These are phyloP conservation scores for Acacia confusa DNA, from an alignment of 306 rosid species.

Conservation along the genomic window DNA sequence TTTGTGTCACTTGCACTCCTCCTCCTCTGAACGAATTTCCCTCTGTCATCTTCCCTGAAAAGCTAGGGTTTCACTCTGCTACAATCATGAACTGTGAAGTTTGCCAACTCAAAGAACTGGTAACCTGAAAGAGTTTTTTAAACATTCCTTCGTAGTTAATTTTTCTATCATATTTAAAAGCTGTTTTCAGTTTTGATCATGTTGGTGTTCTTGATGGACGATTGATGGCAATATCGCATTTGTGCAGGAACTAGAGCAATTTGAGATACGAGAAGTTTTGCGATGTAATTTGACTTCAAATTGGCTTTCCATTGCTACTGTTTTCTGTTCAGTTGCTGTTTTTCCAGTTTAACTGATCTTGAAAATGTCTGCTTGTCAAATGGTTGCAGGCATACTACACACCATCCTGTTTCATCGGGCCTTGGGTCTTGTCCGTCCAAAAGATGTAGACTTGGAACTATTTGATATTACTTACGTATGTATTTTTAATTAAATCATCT, in stretches of 20 bases:
- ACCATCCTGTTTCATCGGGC: slow-evolving; percentile 94
- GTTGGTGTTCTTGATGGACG: neutral
- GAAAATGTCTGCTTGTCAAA: neutral
- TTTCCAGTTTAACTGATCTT: slow-evolving; percentile 6
- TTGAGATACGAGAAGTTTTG: slow-evolving; percentile 88
- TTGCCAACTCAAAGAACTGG: slow-evolving; percentile 92
- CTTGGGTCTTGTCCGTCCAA: slow-evolving; percentile 96
- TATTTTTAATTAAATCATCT: neutral
- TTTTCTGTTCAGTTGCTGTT: neutral
- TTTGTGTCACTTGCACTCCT: neutral
- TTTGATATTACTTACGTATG: slow-evolving; percentile 92
- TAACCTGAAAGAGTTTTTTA: slow-evolving; percentile 17
- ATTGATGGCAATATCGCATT: neutral
- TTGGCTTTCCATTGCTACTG: neutral
- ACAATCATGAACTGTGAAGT: slow-evolving; percentile 85
- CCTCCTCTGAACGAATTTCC: neutral
- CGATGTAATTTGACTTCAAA: slow-evolving; percentile 59
- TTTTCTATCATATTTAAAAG: neutral
- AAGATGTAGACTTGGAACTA: slow-evolving; percentile 85
- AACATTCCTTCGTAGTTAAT: neutral
- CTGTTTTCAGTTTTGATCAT: neutral
- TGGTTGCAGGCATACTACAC: slow-evolving; percentile 83
- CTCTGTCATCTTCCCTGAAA: neutral
- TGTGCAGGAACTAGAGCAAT: slow-evolving; percentile 79
- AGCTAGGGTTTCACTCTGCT: slow-evolving; percentile 36